These are phyloP conservation scores for Venturia nashicola DNA, from an alignment of 2,329 filamentous ascomycete species.

Conservation along the genomic window DNA sequence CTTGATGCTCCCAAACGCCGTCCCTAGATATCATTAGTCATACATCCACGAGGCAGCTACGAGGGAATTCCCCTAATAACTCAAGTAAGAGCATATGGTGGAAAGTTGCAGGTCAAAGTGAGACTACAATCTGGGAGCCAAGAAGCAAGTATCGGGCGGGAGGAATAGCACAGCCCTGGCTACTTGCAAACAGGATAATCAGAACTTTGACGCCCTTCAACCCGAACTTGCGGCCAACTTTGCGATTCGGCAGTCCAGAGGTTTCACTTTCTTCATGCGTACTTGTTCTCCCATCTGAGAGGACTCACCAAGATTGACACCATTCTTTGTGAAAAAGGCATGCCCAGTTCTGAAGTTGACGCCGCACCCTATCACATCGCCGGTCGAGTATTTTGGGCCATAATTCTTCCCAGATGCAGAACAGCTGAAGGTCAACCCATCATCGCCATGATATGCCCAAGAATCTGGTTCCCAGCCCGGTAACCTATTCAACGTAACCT, in stretches of 20 bases:
- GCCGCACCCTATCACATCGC: conserved; percentile 52
- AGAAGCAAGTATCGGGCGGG: not conserved
- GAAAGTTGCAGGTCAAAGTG: not conserved
- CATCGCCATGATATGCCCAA: conserved; percentile 56
- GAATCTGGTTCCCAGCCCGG: conserved; percentile 55
- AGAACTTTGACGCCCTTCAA: not conserved
- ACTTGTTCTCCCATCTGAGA: not conserved
- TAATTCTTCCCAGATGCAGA: conserved; percentile 45
- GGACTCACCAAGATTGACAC: conserved; percentile 40
- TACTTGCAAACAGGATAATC: not conserved
- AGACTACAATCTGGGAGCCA: not conserved
- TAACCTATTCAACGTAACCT: conserved; percentile 46
- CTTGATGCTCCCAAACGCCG: conserved; percentile 55
- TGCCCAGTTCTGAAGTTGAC: conserved; percentile 49
- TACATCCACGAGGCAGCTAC: not conserved
- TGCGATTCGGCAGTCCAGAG: not conserved
- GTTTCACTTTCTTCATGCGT: not conserved
- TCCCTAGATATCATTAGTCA: conserved; percentile 37
- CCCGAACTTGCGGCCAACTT: not conserved
- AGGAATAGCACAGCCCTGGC: not conserved
- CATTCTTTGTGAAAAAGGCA: conserved; percentile 56
- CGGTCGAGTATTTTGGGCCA: conserved; percentile 45
- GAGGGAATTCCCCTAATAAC: not conserved
- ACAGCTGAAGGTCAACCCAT: conserved; percentile 50
- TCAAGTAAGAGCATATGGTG: not conserved